Conservation (phyloP, 2,329 filamentous ascomycete species). For the Pseudocercospora vitis region DNA sequence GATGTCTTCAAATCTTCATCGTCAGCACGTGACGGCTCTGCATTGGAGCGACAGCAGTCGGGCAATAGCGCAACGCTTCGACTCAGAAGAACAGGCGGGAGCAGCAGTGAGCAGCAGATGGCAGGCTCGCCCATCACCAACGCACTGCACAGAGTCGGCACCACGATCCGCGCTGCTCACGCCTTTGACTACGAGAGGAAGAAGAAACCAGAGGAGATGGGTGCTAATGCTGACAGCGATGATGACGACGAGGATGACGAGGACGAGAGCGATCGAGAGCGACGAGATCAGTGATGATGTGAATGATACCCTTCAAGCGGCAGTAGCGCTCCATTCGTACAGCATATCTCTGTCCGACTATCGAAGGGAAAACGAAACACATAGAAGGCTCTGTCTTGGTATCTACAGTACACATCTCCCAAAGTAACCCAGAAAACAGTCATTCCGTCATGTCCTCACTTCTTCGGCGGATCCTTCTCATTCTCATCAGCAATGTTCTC, state of each 20-base stretch:
- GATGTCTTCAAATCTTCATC: not conserved
- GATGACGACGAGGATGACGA: conserved; percentile 19
- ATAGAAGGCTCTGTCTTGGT: not conserved
- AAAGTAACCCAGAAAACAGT: not conserved
- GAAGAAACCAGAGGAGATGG: conserved; percentile 12
- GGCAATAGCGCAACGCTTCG: conserved; percentile 8
- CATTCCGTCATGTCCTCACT: not conserved
- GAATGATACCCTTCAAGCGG: not conserved
- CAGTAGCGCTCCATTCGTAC: not conserved
- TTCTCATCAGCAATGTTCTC: not conserved
- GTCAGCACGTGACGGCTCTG: conserved; percentile 6
- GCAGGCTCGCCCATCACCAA: conserved; percentile 19
- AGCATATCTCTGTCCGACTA: not conserved
- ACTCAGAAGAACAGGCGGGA: conserved; percentile 7
- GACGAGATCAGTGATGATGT: not conserved
- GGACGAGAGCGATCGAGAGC: conserved; percentile 18
- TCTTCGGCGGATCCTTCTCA: not conserved
- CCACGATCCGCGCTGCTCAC: conserved; percentile 20
- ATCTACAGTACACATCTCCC: not conserved
- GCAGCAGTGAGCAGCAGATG: conserved; percentile 9
- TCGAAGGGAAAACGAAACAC: not conserved
- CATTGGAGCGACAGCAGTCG: conserved; percentile 15
- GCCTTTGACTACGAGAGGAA: conserved; percentile 19
- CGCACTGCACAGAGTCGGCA: conserved; percentile 22
- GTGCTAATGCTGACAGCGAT: conserved; percentile 13